Evolutionary conservation across 2,329 filamentous ascomycete genomes (phyloP).

Genomic region (Aspergillus sp.): DNA sequence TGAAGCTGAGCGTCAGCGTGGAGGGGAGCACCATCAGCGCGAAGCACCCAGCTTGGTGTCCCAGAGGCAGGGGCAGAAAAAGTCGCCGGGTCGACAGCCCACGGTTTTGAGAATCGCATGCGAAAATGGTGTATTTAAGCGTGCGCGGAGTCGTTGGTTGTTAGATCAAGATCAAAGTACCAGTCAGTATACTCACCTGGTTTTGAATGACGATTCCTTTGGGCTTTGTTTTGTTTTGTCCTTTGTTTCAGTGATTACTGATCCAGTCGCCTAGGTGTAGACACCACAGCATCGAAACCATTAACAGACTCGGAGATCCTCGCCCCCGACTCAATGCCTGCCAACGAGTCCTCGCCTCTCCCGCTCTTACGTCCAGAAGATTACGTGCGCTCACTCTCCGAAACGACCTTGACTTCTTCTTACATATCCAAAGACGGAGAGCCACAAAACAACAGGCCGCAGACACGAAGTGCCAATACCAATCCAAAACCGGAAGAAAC

Average conservation of each 20-base stretch:
- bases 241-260: background rate
- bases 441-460: background rate
- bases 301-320: constrained; percentile 3
- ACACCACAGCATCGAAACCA: background rate
- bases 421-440: background rate
- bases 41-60: too few species aligned
- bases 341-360: background rate
- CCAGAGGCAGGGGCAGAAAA: background rate
- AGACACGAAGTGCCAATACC: background rate
- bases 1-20: background rate
- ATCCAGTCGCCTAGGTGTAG: background rate
- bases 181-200: background rate
- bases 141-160: background rate
- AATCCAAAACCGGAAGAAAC: constrained; percentile 3
- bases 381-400: constrained; percentile 4
- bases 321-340: constrained; percentile 18
- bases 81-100: background rate
- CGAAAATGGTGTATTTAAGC: background rate
- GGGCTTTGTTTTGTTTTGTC: background rate
- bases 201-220: background rate
- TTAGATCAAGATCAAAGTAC: too few species aligned
- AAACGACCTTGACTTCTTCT: constrained; percentile 14
- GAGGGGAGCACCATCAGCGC: too few species aligned
- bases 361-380: background rate
- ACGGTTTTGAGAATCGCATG: background rate